Percentiles rank a stretch among this genome's conserved stretches.
phyloP scores from a whole-genome alignment of 2,329 filamentous ascomycete genomes.

The Penicillium glabrum region DNA sequence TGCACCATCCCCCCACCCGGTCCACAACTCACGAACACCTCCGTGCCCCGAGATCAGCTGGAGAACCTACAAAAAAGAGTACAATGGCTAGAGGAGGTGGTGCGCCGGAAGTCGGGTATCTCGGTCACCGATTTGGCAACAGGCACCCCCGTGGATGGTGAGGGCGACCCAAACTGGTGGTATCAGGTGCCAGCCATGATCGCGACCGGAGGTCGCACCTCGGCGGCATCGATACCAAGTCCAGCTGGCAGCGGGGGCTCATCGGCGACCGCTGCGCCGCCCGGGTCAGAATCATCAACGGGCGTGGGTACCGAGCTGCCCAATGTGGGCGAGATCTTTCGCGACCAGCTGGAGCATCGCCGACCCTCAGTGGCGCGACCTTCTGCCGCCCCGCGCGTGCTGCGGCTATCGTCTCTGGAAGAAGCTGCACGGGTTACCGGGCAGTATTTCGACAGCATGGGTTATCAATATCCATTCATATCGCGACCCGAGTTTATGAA shows the following conservation, averaged over 20 bases:
- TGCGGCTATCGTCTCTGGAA: constrained; percentile 35
- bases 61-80: constrained; percentile 42
- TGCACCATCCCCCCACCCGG: constrained; percentile 41
- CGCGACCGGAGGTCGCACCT: constrained; percentile 25
- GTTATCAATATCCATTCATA: constrained; percentile 41
- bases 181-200: constrained; percentile 40
- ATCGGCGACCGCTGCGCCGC: constrained; percentile 16
- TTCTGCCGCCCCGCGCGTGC: constrained; percentile 31
- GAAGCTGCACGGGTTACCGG: constrained; percentile 34
- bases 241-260: constrained; percentile 20
- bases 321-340: constrained; percentile 42
- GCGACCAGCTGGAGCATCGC: constrained; percentile 40
- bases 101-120: constrained; percentile 37
- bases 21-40: constrained; percentile 37
- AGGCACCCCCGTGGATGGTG: constrained; percentile 33
- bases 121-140: constrained; percentile 34
- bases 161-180: constrained; percentile 38
- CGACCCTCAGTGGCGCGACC: constrained; percentile 35
- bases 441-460: constrained; percentile 41
- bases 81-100: constrained; percentile 38
- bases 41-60: constrained; percentile 40
- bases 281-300: constrained; percentile 18
- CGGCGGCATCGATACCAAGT: constrained; percentile 20
- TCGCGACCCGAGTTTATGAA: constrained; percentile 35
- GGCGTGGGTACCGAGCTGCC: constrained; percentile 34